Percentiles rank a stretch among this genome's conserved stretches.
Evolutionary conservation across 192 early-diverging fungal species (phyloP).

Genomic region (Chytriomyces sp.): DNA sequence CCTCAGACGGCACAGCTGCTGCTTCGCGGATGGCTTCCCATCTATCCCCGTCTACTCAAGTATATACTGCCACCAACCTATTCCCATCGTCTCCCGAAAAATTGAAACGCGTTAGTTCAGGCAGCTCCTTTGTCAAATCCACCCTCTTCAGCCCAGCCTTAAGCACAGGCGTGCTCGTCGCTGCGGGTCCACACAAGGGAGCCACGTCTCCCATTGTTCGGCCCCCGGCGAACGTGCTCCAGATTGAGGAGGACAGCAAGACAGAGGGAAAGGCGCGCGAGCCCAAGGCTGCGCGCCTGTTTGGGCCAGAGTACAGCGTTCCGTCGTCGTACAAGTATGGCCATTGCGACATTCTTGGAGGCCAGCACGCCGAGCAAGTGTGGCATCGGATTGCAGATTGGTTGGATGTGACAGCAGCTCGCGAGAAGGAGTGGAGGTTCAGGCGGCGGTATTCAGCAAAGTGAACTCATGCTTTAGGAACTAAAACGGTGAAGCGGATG

Average conservation of each 20-base stretch:
- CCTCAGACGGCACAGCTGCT: too few relatives aligned
- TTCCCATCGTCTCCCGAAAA: not conserved
- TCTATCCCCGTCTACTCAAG: too few relatives aligned
- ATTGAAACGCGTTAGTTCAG: conserved; percentile 22
- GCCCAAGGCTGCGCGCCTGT: not conserved
- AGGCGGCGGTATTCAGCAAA: conserved; percentile 45
- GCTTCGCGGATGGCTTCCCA: too few relatives aligned
- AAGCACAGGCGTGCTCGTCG: not conserved
- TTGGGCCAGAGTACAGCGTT: conserved; percentile 28
- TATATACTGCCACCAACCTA: too few relatives aligned
- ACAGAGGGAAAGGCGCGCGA: not conserved
- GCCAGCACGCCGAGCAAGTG: conserved; percentile 43
- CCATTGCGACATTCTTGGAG: conserved; percentile 49
- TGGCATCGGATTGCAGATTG: conserved; percentile 48
- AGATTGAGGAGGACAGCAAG: conserved; percentile 17
- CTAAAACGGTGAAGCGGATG: conserved; percentile 7
- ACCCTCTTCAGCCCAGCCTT: conserved; percentile 12
- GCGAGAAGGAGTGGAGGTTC: conserved; percentile 44
- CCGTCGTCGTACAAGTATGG: conserved; percentile 36
- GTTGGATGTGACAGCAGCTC: conserved; percentile 43
- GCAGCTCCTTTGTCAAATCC: conserved; percentile 17
- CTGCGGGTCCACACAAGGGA: not conserved
- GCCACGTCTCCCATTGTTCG: not conserved
- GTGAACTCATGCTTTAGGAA: conserved; percentile 21
- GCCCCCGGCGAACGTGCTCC: not conserved